Evolutionary conservation across 768 basidiomycete species (phyloP).

Genomic region (Kwoniella mangroviensis): DNA sequence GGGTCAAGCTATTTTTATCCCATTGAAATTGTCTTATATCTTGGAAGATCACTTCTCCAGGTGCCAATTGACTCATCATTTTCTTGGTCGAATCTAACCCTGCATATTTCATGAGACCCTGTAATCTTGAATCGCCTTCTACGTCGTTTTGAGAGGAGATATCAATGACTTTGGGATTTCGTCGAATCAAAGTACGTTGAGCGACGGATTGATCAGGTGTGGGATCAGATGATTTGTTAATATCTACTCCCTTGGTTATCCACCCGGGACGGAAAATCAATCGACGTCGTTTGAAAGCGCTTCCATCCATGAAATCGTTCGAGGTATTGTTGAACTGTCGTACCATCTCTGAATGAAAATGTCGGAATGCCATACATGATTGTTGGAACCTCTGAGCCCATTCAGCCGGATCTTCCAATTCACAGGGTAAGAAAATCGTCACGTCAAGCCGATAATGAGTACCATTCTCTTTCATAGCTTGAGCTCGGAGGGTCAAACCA

Average conservation of each 20-base stretch:
- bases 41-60: slow-evolving; percentile 13
- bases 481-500: slow-evolving; percentile 20
- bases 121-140: neutral
- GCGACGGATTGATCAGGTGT: slow-evolving; percentile 10
- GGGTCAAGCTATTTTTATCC: slow-evolving; percentile 12
- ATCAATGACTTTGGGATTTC: slow-evolving; percentile 1
- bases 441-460: slow-evolving; percentile 22
- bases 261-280: slow-evolving; percentile 29
- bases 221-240: neutral
- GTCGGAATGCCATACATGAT: slow-evolving; percentile 8
- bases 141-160: slow-evolving; percentile 1
- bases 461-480: slow-evolving; percentile 17
- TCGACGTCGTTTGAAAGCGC: slow-evolving; percentile 20
- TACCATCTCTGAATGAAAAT: slow-evolving; percentile 6
- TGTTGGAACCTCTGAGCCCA: slow-evolving; percentile 10
- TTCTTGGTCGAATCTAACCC: neutral
- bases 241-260: slow-evolving; percentile 20
- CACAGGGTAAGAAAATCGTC: slow-evolving; percentile 26
- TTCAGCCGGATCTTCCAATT: slow-evolving; percentile 12
- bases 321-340: slow-evolving; percentile 3
- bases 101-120: neutral
- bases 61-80: slow-evolving; percentile 1
- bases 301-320: neutral
- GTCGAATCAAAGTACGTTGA: neutral
- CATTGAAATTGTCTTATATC: slow-evolving; percentile 20